Evolutionary conservation across 2,329 filamentous ascomycete genomes (phyloP), one percentile per base, ranked within the genome.

Genomic region (Apiospora kogelbergensis): DNA sequence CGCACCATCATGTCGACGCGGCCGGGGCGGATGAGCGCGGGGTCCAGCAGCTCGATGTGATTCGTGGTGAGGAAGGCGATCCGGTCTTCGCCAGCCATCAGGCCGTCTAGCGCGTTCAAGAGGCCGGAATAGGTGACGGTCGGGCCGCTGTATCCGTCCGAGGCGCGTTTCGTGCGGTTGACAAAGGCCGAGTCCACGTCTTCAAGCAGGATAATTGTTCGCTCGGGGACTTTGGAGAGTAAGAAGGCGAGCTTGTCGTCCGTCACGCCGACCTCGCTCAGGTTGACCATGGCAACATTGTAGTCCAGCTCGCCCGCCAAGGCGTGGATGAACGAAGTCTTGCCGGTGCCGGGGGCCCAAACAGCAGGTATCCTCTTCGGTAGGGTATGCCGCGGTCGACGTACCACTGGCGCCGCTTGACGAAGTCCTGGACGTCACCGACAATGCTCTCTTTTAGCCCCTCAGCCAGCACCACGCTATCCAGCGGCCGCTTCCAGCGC

Each of bases 61-160:
- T 99, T 99, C 24, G 95, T 97, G 1, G 96, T 99, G 71, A 97
- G 85, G 80, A 99, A 97, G 1, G 97, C 90, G 71, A 99, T 93
- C 67, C 96, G 89, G 82, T 98, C 95, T 78, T 98, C 96, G 15
- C 94, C 93, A 66, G 95, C 97, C 7, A 94, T 94, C n/a, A 98
- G 90, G 1, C 96, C 96, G 72, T 99, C 96, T 17, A 95, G 80
- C 0, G 93, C 92, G 75, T 95, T 95, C 45, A 98, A 83, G 24
- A 98, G 83, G 0, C 95, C 95, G 0, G 95, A 98, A 76, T 98
- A 98, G 0, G 96, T 99, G 30, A 98, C 95, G 22, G 93, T 96
- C 2, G 93, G 91, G 33, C 95, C 95, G 46, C 87, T 89, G 76
- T 97, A 98, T 2, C 95, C 95, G 74, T 98, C 94, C 1, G 88